Base-by-base conservation (phyloP, 1,284 basidiomycete genomes). In the Malassezia nana region DNA sequence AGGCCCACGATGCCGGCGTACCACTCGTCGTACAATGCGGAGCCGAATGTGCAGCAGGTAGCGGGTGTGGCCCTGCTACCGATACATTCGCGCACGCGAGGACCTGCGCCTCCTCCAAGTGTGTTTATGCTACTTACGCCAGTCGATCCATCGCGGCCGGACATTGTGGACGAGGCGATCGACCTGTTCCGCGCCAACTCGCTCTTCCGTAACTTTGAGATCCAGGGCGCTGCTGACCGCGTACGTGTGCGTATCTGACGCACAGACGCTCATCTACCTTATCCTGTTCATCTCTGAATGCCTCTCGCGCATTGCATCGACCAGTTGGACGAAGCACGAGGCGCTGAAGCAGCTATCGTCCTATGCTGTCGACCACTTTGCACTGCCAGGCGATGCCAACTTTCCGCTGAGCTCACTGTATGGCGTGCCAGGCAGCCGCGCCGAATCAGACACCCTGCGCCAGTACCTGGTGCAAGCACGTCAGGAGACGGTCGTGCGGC, bases 131-230 rank as follows among this genome's bases (percentile, higher is more conserved):
- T 15, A 12, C 40, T 32, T 18, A 50, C 38, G 24, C 41, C 58
- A 78, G 88, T 86, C 63, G 87, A 92, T 74, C 79, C 83, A 0
- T 81, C 81, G 10, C 79, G 83, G 59, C 81, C 83, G 35, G 94
- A 99, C 76, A 90, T 98, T 66, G 82, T 98, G 63, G 91, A 96
- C 76, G 94, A 99, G 78, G 84, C 89, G 3, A 80, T 99, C 50
- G 89, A 95, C 77, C 83, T 98, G 54, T 99, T 99, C 79, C 86
- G 94, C 46, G 91, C 94, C 72, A 99, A 99, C 78, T 94, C 90
- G 42, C 84, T 99, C 59, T 99, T 99, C 78, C 86, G 94, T 72
- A 98, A 98, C 79, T 99, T 98, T 74, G 94, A 99, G 79, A 98
- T 99, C 82, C 95, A 96, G 77, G 71, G 94, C 24, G 85, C 88